These are phyloP conservation scores for Pythium myriotylum DNA, from an alignment of 352 stramenopile genomes.

Conservation along the genomic window DNA sequence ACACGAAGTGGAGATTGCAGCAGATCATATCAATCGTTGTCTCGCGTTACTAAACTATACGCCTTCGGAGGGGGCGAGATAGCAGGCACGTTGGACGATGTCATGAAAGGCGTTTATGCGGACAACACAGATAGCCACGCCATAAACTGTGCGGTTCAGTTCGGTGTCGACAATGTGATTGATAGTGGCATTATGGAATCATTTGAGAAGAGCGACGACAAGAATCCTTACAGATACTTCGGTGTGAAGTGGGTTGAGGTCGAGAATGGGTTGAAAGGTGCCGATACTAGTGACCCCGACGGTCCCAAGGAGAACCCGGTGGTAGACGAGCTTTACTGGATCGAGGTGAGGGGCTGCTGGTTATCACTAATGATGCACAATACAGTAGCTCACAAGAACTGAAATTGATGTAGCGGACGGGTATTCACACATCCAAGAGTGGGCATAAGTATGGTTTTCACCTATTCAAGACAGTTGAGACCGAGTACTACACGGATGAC, in stretches of 20 bases:
- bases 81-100: constrained; percentile 43
- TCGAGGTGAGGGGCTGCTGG: constrained; percentile 31
- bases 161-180: constrained; percentile 36
- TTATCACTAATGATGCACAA: not conserved
- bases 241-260: constrained; percentile 68
- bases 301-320: constrained; percentile 12
- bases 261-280: constrained; percentile 15
- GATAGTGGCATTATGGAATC: constrained; percentile 55
- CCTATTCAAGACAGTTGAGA: constrained; percentile 64
- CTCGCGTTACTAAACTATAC: constrained; percentile 44
- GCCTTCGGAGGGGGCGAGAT: constrained; percentile 58
- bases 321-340: constrained; percentile 60
- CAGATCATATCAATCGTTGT: constrained; percentile 8
- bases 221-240: constrained; percentile 52
- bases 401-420: constrained; percentile 30
- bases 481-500: constrained; percentile 13
- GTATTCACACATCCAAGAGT: constrained; percentile 32
- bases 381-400: not conserved
- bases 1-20: not conserved
- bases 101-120: constrained; percentile 58
- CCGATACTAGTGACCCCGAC: constrained; percentile 17
- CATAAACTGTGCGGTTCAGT: constrained; percentile 53
- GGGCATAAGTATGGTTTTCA: constrained; percentile 56
- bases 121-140: constrained; percentile 41
- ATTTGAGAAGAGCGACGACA: constrained; percentile 35